Base-by-base conservation (phyloP, 306 rosid genomes). In the Quercus bicolor region DNA sequence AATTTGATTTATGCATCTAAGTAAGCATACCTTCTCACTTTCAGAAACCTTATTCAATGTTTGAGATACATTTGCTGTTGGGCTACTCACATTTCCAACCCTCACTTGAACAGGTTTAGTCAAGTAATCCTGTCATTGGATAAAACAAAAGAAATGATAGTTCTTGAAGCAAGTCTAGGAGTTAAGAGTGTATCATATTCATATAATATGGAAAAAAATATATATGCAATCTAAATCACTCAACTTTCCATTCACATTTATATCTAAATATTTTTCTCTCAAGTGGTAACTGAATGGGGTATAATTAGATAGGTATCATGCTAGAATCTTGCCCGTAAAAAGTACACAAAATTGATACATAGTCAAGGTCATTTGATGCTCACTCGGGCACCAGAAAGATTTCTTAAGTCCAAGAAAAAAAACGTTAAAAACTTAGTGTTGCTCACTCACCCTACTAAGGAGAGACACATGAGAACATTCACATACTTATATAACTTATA, bases 41-140 rank as follows among this genome's bases (percentile, higher is more conserved):
- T 90, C 96, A 70, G 88, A 79, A 85, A 90, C 86, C 90, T 92
- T 90, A 84, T 89, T 90, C 86, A 90, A 92, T 72, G 61, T 88
- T 85, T 92, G 97, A 69, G 87, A 85, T 77, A 92, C 97, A 64
- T 90, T 92, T 80, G 97, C 91, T 77, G 97, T 92, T 75, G 97
- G 97, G 79, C 92, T 89, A 83, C 97, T 92, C 82, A 92, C 97
- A 86, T 88, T 90, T 80, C 97, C 97, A 51, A 92, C 96, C 82
- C 84, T 89, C 84, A 92, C 97, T 84, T 86, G 92, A 80, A 92
- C 92, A 1, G 97, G 94, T 37, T 70, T 84, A 59, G 83, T 53
- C 10, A 92, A 88, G 88, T 92, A 92, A 85, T 92, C 97, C 97
- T 92, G 94, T 84, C 84, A 76, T 29, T 66, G 52, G 69, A 23